Evolutionary conservation across 2,329 filamentous ascomycete genomes (phyloP).

Genomic region (Verticillium zaregamsianum): DNA sequence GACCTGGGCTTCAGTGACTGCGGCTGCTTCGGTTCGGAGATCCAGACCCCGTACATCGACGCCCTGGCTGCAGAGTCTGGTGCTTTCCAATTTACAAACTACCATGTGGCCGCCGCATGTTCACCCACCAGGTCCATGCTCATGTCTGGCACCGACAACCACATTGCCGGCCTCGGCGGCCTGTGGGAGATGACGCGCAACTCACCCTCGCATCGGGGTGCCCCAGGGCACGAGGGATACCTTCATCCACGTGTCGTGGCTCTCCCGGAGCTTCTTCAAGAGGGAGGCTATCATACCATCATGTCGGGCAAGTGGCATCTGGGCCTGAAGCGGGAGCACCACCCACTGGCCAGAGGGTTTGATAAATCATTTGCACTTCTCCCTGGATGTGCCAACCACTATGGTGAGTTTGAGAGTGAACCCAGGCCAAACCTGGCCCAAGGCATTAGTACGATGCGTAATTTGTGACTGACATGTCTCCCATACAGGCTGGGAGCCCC

Average conservation of each 20-base stretch:
- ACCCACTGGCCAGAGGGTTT: conserved; percentile 48
- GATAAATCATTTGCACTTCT: conserved; percentile 49
- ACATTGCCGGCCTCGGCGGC: neutral
- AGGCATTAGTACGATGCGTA: neutral
- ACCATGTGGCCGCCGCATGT: conserved; percentile 61
- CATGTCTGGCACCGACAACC: conserved; percentile 33
- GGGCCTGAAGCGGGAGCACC: conserved; percentile 33
- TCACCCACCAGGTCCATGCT: conserved; percentile 64
- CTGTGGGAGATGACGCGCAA: neutral
- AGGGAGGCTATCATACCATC: conserved; percentile 23
- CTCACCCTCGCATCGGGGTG: neutral
- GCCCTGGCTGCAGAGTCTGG: conserved; percentile 37
- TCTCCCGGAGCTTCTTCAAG: conserved; percentile 19
- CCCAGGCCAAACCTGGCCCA: neutral
- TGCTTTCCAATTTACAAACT: conserved; percentile 58
- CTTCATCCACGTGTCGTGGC: conserved; percentile 22
- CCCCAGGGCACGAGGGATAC: conserved; percentile 24
- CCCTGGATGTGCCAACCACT: conserved; percentile 46
- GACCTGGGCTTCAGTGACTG: conserved; percentile 59
- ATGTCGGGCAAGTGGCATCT: conserved; percentile 26
- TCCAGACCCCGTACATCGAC: conserved; percentile 56
- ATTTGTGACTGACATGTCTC: too few relatives aligned
- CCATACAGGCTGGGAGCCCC: conserved; percentile 37
- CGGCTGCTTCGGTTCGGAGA: conserved; percentile 56
- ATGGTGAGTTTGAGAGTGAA: conserved; percentile 1